phyloP scores from a whole-genome alignment of 352 stramenopile genomes.

The Phytopythium boreale region DNA sequence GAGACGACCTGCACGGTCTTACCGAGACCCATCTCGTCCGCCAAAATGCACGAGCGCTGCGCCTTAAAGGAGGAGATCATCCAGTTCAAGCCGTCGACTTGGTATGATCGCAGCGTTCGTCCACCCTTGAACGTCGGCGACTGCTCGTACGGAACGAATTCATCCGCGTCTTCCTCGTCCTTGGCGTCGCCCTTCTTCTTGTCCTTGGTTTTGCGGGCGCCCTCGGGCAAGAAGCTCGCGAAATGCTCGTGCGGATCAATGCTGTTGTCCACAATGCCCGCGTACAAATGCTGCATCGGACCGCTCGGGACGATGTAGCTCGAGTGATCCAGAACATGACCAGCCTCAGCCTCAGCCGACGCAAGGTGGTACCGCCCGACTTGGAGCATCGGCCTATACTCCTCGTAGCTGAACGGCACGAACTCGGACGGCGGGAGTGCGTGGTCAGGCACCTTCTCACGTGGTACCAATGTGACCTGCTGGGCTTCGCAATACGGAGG shows the following conservation, averaged over 20 bases:
- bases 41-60: slow-evolving; percentile 85
- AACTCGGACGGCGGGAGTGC: slow-evolving; percentile 42
- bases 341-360: neutral
- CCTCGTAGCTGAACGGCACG: slow-evolving; percentile 69
- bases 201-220: slow-evolving; percentile 14
- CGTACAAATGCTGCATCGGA: slow-evolving; percentile 86
- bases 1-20: slow-evolving; percentile 96
- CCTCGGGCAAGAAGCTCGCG: slow-evolving; percentile 73
- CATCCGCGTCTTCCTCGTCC: slow-evolving; percentile 31
- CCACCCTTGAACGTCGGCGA: slow-evolving; percentile 87
- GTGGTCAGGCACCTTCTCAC: slow-evolving; percentile 40
- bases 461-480: slow-evolving; percentile 43
- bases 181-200: slow-evolving; percentile 19
- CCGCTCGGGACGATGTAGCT: slow-evolving; percentile 77
- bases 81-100: slow-evolving; percentile 89
- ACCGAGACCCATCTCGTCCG: slow-evolving; percentile 92
- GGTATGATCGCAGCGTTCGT: slow-evolving; percentile 74
- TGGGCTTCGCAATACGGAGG: slow-evolving; percentile 62
- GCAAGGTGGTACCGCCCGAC: slow-evolving; percentile 30
- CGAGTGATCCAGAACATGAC: slow-evolving; percentile 18
- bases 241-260: slow-evolving; percentile 90
- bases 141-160: slow-evolving; percentile 89
- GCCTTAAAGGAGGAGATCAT: slow-evolving; percentile 88
- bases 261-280: slow-evolving; percentile 86
- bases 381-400: slow-evolving; percentile 58